Conservation (phyloP, 1,284 basidiomycete species). For the Phellopilus nigrolimitatus region DNA sequence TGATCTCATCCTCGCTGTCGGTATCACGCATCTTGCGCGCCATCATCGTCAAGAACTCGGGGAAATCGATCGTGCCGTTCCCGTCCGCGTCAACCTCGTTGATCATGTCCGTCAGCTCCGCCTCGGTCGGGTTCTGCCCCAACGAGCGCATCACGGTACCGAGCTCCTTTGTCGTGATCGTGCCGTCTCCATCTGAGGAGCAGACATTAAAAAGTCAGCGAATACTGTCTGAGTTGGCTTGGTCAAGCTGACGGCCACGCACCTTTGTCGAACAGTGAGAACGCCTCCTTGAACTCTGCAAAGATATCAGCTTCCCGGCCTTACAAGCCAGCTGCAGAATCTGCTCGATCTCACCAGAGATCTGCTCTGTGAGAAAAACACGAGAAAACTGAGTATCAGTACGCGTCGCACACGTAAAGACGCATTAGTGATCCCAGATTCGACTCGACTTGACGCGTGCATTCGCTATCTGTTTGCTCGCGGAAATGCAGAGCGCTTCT, state of each 20-base stretch:
- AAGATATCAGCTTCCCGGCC: slow-evolving; percentile 21
- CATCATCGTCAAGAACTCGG: slow-evolving; percentile 96
- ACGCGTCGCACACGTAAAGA: background rate
- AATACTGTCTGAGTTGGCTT: background rate
- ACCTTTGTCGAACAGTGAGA: slow-evolving; percentile 93
- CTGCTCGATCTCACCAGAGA: slow-evolving; percentile 47
- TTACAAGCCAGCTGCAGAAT: slow-evolving; percentile 7
- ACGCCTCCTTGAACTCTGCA: slow-evolving; percentile 84
- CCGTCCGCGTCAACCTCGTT: slow-evolving; percentile 82
- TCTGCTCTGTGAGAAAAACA: slow-evolving; percentile 46
- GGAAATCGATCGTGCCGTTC: slow-evolving; percentile 93
- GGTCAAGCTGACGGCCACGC: slow-evolving; percentile 25
- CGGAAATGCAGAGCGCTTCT: slow-evolving; percentile 11
- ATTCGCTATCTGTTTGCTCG: slow-evolving; percentile 15
- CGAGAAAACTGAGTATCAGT: slow-evolving; percentile 13
- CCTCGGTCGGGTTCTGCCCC: slow-evolving; percentile 95
- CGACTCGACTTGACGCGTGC: background rate
- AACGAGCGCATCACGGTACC: slow-evolving; percentile 97
- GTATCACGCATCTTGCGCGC: slow-evolving; percentile 94
- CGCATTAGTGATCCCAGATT: background rate
- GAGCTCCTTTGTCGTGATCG: slow-evolving; percentile 93
- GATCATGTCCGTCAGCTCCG: slow-evolving; percentile 96
- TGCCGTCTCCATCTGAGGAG: slow-evolving; percentile 85
- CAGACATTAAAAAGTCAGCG: no score
- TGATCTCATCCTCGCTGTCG: slow-evolving; percentile 76